Percentiles rank a stretch among this genome's conserved stretches.
phyloP scores from a whole-genome alignment of 2,329 filamentous ascomycete genomes.

The Fusarium caatingaense region DNA sequence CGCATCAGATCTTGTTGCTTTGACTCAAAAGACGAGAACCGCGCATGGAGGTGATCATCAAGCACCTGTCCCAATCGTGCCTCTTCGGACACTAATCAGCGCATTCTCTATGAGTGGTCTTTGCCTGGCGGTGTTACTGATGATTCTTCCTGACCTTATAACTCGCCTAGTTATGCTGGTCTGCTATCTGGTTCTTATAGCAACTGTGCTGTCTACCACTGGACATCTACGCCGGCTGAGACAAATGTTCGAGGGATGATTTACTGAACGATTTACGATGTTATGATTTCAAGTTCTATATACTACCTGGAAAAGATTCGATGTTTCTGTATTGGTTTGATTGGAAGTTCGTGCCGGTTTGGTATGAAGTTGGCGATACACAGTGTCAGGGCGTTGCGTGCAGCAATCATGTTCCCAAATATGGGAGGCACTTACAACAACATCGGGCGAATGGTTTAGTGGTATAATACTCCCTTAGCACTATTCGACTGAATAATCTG shows the following conservation, averaged over 20 bases:
- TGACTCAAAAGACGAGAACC: slow-evolving; percentile 8
- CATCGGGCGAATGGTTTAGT: slow-evolving; percentile 49
- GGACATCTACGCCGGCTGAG: slow-evolving; percentile 27
- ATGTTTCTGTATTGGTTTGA: not conserved
- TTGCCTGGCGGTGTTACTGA: slow-evolving; percentile 24
- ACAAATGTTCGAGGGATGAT: slow-evolving; percentile 20
- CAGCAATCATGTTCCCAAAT: not conserved
- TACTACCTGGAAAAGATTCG: not conserved
- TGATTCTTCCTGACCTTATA: slow-evolving; percentile 28
- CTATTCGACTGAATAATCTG: slow-evolving; percentile 37
- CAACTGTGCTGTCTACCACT: slow-evolving; percentile 26
- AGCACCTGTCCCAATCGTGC: slow-evolving; percentile 5
- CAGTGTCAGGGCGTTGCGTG: not conserved
- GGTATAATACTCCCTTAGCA: slow-evolving; percentile 51
- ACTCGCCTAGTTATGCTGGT: slow-evolving; percentile 31
- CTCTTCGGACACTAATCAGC: slow-evolving; percentile 24
- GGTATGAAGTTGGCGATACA: not conserved
- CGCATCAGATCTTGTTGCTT: slow-evolving; percentile 20
- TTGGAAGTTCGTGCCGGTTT: not conserved
- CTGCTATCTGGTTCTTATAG: slow-evolving; percentile 25
- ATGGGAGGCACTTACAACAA: accelerated
- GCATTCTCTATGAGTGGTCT: slow-evolving; percentile 32
- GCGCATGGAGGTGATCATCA: slow-evolving; percentile 7
- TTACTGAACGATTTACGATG: not conserved
- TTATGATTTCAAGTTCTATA: not conserved